Evolutionary conservation across 2,329 filamentous ascomycete genomes (phyloP).

Genomic region (Pestalotiopsis sp.): DNA sequence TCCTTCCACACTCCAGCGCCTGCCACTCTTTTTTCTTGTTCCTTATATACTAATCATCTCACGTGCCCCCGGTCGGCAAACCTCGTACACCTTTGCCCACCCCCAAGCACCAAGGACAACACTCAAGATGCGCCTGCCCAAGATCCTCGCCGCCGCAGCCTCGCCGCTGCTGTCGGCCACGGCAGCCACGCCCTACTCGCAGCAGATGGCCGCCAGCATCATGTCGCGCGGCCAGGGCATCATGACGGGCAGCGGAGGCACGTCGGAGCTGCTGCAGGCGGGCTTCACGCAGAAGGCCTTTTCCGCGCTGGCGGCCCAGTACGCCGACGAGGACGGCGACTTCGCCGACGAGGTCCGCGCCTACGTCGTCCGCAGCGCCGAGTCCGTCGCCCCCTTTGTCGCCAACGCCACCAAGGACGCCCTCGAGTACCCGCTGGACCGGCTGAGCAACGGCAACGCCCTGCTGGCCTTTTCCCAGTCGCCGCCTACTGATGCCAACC

Average conservation of each 20-base stretch:
- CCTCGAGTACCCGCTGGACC: slow-evolving; percentile 31
- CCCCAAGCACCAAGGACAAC: not conserved
- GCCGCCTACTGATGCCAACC: not conserved
- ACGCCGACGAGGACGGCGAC: slow-evolving; percentile 19
- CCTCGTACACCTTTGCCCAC: not conserved
- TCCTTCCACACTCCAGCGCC: not conserved
- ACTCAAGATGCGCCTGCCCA: not conserved
- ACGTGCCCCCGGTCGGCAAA: not conserved
- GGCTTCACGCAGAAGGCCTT: slow-evolving; percentile 35
- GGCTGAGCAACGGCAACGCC: slow-evolving; percentile 33
- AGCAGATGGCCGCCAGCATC: slow-evolving; percentile 34
- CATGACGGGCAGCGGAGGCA: slow-evolving; percentile 30
- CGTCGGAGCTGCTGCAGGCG: slow-evolving; percentile 32
- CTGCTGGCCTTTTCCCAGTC: slow-evolving; percentile 23
- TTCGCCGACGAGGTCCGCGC: slow-evolving; percentile 13
- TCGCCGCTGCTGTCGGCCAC: not conserved
- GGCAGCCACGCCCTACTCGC: slow-evolving; percentile 19
- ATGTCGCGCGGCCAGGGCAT: slow-evolving; percentile 34
- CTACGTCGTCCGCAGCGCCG: slow-evolving; percentile 28
- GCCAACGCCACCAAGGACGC: slow-evolving; percentile 29
- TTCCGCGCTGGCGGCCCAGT: slow-evolving; percentile 26
- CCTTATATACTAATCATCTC: not conserved
- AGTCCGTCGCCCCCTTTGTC: slow-evolving; percentile 27
- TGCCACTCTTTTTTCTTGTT: not conserved
- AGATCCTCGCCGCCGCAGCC: not conserved